Evolutionary conservation across 768 basidiomycete species (phyloP), one percentile per base, ranked within the genome.

Genomic region (Pisolithus orientalis): DNA sequence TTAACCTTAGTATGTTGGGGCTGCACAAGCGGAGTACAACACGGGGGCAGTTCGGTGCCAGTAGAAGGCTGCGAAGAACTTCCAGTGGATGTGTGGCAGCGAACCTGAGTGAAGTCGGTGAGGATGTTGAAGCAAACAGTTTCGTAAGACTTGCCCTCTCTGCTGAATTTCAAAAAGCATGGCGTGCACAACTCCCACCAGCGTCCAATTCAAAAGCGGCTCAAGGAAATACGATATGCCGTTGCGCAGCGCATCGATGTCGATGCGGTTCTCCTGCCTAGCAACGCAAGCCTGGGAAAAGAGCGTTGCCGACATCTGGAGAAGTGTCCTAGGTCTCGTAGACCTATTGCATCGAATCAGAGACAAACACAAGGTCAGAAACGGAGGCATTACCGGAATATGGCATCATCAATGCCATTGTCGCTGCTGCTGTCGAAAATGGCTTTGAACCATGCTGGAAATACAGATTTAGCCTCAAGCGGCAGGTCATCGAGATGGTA

Each of bases 341-440:
- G 84, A 79, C 51, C 87, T 90, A 58, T n/a, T 40, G 24, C 27
- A 17, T 44, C 13, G 9, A 40, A 55, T 59, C n/a, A 57, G 48
- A 21, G 16, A 43, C 11, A 24, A 7, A 5, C 5, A 37, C 34
- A 44, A 31, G 27, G 45, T 11, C 24, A 38, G 7, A n/a, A 34
- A n/a, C 17, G 24, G 29, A 34, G 38, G 11, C 47, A 51, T 58
- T 66, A 83, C 84, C 83, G 73, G 25, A 86, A 70, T 51, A 89
- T 86, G 13, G 78, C 82, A 59, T 92, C 90, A 57, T 91, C 90
- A 27, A 92, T 90, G 1, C 90, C 90, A 63, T 91, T 89, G 56
- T 91, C 90, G 56, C 80, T 89, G 53, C 72, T 70, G 46, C 72
- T 82, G 62, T 90, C 87, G 63, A 91, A 91, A 27, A 92, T 71